These are phyloP conservation scores for Scenedesmus sp. DNA, from an alignment of 163 green algal species.

Conservation along the genomic window DNA sequence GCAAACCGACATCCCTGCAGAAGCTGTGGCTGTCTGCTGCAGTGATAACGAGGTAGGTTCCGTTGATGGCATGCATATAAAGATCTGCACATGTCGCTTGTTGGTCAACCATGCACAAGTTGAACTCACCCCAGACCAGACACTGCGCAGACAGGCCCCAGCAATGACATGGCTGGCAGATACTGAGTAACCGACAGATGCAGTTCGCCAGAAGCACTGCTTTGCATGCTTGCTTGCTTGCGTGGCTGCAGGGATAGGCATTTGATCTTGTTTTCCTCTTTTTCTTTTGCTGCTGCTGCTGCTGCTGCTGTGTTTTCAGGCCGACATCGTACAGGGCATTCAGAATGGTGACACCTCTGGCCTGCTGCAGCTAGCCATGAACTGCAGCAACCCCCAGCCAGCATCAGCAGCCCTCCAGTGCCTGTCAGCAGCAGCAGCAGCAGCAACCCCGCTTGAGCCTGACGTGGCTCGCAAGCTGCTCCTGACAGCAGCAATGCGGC, in stretches of 20 bases:
- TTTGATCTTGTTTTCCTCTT: background rate
- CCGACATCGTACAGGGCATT: background rate
- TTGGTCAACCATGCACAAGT: too few species aligned
- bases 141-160: too few species aligned
- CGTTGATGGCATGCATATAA: background rate
- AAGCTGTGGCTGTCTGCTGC: background rate
- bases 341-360: background rate
- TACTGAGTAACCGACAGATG: background rate
- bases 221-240: too few species aligned
- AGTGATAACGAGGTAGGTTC: background rate
- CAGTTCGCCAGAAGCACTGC: too few species aligned
- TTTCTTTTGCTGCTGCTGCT: background rate
- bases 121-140: too few species aligned
- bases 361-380: background rate
- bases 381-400: background rate
- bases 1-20: background rate
- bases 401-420: background rate
- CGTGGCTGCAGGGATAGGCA: too few species aligned
- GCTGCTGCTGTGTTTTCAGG: too few species aligned
- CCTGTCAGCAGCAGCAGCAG: background rate
- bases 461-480: background rate
- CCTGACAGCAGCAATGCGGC: background rate
- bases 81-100: too few species aligned
- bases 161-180: too few species aligned
- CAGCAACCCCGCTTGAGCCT: background rate